Evolutionary conservation across 129 eudicot genomes (phyloP).

Genomic region (Tagetes patula): DNA sequence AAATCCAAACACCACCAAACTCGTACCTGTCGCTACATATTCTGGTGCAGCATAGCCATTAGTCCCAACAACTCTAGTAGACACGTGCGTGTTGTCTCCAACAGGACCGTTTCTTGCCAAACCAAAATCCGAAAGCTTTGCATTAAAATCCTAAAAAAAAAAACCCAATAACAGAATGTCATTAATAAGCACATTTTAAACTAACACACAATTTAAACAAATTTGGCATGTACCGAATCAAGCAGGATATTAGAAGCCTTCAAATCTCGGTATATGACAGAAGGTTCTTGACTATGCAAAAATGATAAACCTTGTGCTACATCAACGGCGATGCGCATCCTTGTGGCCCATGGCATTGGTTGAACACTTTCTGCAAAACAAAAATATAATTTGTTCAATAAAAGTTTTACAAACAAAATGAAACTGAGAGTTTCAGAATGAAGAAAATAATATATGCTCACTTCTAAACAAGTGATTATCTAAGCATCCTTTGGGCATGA

Average conservation of each 20-base stretch:
- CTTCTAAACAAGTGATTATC: slow-evolving; percentile 74
- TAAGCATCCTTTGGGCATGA: slow-evolving; percentile 71
- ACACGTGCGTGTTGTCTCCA: slow-evolving; percentile 71
- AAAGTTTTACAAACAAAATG: not conserved
- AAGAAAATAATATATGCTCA: slow-evolving; percentile 25
- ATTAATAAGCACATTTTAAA: not conserved
- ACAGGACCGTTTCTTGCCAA: slow-evolving; percentile 73
- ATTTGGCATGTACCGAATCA: slow-evolving; percentile 52
- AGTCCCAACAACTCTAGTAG: slow-evolving; percentile 75
- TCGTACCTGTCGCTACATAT: slow-evolving; percentile 54
- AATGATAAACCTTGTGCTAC: slow-evolving; percentile 71
- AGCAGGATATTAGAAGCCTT: slow-evolving; percentile 73
- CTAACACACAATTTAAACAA: not conserved
- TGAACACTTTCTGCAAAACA: slow-evolving; percentile 50
- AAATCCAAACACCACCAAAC: not conserved
- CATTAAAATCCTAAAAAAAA: slow-evolving; percentile 56
- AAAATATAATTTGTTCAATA: not conserved
- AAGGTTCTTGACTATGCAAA: slow-evolving; percentile 59
- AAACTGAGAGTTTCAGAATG: not conserved
- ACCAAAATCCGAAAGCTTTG: slow-evolving; percentile 75
- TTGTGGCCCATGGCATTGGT: slow-evolving; percentile 63
- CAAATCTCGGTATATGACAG: slow-evolving; percentile 64
- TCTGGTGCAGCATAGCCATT: slow-evolving; percentile 82
- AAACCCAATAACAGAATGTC: not conserved
- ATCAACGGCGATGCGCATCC: slow-evolving; percentile 63